Conservation (phyloP, 345 rosid genomes). For the Balakata baccata region DNA sequence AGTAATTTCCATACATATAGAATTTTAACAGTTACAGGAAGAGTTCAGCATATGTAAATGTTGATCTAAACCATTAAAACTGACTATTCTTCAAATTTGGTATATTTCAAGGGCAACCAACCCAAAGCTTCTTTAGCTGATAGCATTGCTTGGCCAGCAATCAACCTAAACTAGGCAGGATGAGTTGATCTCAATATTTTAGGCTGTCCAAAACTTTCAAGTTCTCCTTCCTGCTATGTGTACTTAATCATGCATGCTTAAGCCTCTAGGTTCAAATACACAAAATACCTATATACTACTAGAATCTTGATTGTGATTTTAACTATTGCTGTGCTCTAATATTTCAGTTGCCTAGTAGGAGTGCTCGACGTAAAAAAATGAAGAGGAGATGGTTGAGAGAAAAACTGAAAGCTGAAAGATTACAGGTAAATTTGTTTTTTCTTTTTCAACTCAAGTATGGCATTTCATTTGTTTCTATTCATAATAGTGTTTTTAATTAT, state of each 20-base stretch:
- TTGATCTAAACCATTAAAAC: background rate
- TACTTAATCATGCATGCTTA: background rate
- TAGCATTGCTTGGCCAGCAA: background rate
- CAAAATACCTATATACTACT: background rate
- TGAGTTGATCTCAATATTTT: background rate
- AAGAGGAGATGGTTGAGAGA: slow-evolving; percentile 78
- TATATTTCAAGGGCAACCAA: background rate
- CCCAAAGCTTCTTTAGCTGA: background rate
- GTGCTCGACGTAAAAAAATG: slow-evolving; percentile 87
- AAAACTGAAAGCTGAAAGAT: slow-evolving; percentile 51
- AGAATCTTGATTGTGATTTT: slow-evolving; percentile 6
- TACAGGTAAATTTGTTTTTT: slow-evolving; percentile 49
- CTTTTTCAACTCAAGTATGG: no score
- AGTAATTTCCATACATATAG: background rate
- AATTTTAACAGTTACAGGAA: background rate
- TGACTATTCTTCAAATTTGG: background rate
- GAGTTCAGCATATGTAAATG: background rate
- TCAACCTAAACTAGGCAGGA: background rate
- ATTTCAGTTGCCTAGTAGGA: slow-evolving; percentile 74
- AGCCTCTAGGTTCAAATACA: background rate
- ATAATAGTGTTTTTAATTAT: background rate
- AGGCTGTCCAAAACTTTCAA: background rate
- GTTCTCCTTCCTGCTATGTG: background rate
- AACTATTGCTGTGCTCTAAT: slow-evolving; percentile 4
- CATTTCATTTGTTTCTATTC: no score